A percentile compares a stretch with the other conserved stretches of the same genome.
These are phyloP conservation scores for Strobilomyces echinocephalus DNA, from an alignment of 768 basidiomycete genomes.

Conservation along the genomic window DNA sequence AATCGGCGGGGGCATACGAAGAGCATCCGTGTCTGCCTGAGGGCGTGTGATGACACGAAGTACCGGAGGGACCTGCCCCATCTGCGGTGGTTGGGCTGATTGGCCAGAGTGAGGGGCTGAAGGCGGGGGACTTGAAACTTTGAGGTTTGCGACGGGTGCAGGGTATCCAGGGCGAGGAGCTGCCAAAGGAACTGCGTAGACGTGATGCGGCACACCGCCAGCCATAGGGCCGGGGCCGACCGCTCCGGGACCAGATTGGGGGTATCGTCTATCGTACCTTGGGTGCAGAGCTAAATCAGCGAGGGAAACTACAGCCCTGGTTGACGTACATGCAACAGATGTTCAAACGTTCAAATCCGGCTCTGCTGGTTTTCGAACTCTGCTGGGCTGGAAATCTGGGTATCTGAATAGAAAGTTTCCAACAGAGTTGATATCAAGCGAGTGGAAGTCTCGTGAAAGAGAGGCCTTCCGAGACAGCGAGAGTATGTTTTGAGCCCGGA, in stretches of 20 bases:
- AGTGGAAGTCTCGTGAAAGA: conserved; percentile 27
- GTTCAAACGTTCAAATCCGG: conserved; percentile 53
- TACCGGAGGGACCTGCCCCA: conserved; percentile 28
- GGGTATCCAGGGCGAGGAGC: conserved; percentile 74
- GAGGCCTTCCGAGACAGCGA: conserved; percentile 21
- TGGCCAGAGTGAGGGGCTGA: conserved; percentile 32
- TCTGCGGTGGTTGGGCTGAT: conserved; percentile 22
- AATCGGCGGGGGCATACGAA: conserved; percentile 30
- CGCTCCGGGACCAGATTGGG: conserved; percentile 51
- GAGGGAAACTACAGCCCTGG: conserved; percentile 5
- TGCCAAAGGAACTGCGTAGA: conserved; percentile 45
- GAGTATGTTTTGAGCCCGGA: conserved; percentile 7
- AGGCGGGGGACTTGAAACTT: conserved; percentile 47
- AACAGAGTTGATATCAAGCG: conserved; percentile 19
- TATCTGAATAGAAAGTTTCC: conserved; percentile 10
- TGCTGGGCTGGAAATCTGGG: conserved; percentile 29
- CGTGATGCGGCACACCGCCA: conserved; percentile 28
- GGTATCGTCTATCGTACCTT: conserved; percentile 59
- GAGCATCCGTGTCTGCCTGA: conserved; percentile 14
- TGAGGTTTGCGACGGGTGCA: conserved; percentile 62
- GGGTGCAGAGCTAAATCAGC: conserved; percentile 1
- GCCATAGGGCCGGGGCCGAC: conserved; percentile 47
- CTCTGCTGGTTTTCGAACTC: conserved; percentile 40
- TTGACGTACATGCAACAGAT: conserved; percentile 62
- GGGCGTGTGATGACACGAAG: conserved; percentile 19